Evolutionary conservation across 495 filamentous ascomycete genomes (phyloP).

Genomic region (Penicillium canariense): DNA sequence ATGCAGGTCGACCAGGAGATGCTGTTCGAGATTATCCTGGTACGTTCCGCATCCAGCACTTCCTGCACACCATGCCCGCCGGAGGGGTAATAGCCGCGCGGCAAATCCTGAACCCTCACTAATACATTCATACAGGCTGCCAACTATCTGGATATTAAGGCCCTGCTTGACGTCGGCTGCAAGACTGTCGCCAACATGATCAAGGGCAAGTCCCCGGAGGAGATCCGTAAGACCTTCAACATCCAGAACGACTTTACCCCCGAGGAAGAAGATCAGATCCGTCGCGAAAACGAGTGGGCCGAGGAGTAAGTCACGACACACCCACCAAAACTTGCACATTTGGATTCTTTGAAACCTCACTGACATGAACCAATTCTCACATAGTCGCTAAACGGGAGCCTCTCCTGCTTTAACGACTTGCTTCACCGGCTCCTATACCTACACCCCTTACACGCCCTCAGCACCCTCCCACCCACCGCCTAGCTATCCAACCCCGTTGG

Average conservation of each 20-base stretch:
- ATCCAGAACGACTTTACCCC: constrained; percentile 75
- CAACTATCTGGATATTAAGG: constrained; percentile 73
- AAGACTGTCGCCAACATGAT: constrained; percentile 73
- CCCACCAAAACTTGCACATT: not conserved
- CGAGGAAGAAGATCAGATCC: constrained; percentile 72
- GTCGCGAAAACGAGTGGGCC: constrained; percentile 71
- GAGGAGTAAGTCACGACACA: constrained; percentile 52
- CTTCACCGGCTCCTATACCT: not conserved
- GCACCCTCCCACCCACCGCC: not conserved
- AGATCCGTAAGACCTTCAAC: constrained; percentile 75
- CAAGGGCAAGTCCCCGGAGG: constrained; percentile 70
- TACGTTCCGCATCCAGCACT: constrained; percentile 47
- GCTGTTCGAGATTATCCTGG: constrained; percentile 98
- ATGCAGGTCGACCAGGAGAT: constrained; percentile 99
- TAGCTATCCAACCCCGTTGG: not conserved
- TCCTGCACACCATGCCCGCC: not conserved
- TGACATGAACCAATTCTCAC: not conserved
- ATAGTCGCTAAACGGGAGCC: not conserved
- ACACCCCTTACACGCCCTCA: too few relatives aligned
- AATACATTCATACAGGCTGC: constrained; percentile 46
- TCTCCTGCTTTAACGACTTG: not conserved
- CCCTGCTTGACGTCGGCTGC: constrained; percentile 64
- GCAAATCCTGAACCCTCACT: not conserved
- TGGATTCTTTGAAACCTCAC: too few relatives aligned
- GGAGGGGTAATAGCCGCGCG: not conserved